Conservation (phyloP, 345 rosid genomes). For the Turritis glabra region DNA sequence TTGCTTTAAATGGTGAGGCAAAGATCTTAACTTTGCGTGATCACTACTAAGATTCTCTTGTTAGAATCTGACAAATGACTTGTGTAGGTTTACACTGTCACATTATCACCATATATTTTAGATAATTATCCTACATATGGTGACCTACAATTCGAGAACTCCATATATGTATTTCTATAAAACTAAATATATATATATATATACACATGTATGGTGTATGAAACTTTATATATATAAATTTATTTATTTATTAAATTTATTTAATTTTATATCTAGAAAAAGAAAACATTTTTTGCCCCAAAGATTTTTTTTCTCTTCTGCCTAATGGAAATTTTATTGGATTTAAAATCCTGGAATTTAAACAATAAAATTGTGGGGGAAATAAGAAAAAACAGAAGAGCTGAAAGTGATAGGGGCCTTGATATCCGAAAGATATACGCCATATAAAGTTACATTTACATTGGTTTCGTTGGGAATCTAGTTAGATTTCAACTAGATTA, state of each 20-base stretch:
- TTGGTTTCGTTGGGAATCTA: slow-evolving; percentile 5
- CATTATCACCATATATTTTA: slow-evolving; percentile 16
- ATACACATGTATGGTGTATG: not conserved
- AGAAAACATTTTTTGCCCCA: too few relatives aligned
- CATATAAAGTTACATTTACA: not conserved
- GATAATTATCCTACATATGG: slow-evolving; percentile 19
- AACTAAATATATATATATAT: not conserved
- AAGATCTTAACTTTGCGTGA: slow-evolving; percentile 38
- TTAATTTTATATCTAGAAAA: not conserved
- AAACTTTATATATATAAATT: not conserved
- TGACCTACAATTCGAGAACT: slow-evolving; percentile 3
- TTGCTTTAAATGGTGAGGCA: slow-evolving; percentile 40
- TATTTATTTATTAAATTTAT: too few relatives aligned
- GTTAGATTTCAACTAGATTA: slow-evolving; percentile 21
- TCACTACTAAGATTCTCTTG: slow-evolving; percentile 39
- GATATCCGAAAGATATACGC: slow-evolving; percentile 19
- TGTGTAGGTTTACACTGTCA: slow-evolving; percentile 18
- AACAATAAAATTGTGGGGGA: not conserved
- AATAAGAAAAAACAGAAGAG: slow-evolving; percentile 1
- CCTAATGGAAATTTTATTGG: not conserved
- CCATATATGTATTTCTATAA: not conserved
- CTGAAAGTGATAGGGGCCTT: slow-evolving; percentile 28
- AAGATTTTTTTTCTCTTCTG: not conserved
- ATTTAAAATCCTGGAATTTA: not conserved
- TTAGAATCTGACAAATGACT: slow-evolving; percentile 37